Conservation (phyloP, 2,329 filamentous ascomycete species). For the Colletotrichum plurivorum region DNA sequence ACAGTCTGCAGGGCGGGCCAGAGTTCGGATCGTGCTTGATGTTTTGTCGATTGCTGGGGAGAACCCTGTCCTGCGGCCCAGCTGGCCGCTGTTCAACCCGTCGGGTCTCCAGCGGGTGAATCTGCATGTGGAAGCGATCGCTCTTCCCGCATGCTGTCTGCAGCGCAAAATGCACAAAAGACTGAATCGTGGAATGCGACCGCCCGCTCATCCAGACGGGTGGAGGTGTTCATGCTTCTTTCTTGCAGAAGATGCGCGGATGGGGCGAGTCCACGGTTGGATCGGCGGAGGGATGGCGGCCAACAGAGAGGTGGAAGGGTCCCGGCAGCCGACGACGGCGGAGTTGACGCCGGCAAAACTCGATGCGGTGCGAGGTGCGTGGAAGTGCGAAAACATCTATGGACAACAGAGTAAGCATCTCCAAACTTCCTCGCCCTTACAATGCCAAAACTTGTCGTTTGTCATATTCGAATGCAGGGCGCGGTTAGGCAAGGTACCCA, state of each 20-base stretch:
- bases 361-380: background rate
- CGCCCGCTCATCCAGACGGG: slow-evolving; percentile 3
- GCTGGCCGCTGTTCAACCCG: background rate
- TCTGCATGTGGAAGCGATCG: slow-evolving; percentile 28
- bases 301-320: background rate
- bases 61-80: slow-evolving; percentile 31
- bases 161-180: slow-evolving; percentile 13
- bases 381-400: background rate
- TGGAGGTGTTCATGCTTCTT: slow-evolving; percentile 28
- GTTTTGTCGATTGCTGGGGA: slow-evolving; percentile 20
- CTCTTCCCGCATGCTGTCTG: slow-evolving; percentile 21
- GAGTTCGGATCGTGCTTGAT: slow-evolving; percentile 35
- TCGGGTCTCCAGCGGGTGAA: slow-evolving; percentile 23
- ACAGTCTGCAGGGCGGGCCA: slow-evolving; percentile 1
- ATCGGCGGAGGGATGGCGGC: slow-evolving; percentile 23
- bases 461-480: slow-evolving; percentile 6
- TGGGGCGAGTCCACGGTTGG: slow-evolving; percentile 34
- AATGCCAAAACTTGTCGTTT: slow-evolving; percentile 5
- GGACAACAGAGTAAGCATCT: background rate
- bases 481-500: slow-evolving; percentile 38
- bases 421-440: background rate
- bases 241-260: slow-evolving; percentile 7
- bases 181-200: slow-evolving; percentile 11
- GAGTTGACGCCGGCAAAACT: background rate
- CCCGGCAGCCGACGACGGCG: background rate